phyloP scores from a whole-genome alignment of 208 protist genomes.

The Herpetomonas tarakana region DNA sequence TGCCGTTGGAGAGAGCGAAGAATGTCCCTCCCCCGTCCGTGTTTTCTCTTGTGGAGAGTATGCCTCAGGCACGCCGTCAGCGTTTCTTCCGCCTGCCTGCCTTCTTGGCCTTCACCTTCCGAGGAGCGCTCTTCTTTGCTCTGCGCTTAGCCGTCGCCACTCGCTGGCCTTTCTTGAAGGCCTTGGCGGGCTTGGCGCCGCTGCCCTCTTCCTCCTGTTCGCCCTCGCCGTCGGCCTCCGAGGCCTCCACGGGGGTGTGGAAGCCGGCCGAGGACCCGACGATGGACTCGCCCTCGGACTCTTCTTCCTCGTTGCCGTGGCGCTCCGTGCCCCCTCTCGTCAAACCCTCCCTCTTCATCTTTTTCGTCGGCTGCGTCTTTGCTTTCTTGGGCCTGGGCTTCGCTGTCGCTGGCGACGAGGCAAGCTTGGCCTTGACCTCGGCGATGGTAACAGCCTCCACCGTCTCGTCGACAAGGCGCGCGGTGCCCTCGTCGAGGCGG shows the following conservation, averaged over 20 bases:
- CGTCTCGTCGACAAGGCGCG: conserved; percentile 5
- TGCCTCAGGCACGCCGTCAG: too few relatives aligned
- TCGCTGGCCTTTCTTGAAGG: background rate
- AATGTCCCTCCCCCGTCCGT: too few relatives aligned
- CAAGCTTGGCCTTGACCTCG: background rate
- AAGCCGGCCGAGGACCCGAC: background rate
- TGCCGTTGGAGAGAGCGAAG: too few relatives aligned
- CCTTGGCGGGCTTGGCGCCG: conserved; percentile 2
- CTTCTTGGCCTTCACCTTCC: conserved; percentile 3
- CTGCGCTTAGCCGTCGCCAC: background rate
- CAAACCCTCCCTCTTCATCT: too few relatives aligned
- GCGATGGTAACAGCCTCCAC: conserved; percentile 1
- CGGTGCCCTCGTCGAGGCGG: conserved; percentile 5
- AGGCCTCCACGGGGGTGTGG: conserved; percentile 6
- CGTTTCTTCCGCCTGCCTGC: too few relatives aligned
- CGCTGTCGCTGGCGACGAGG: background rate
- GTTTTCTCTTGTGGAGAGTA: too few relatives aligned
- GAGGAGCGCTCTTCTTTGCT: background rate
- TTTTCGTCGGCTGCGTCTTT: too few relatives aligned
- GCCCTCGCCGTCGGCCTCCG: background rate
- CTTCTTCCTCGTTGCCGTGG: background rate
- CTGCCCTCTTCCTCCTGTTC: conserved; percentile 6
- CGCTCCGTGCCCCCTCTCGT: too few relatives aligned
- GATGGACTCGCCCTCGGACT: background rate
- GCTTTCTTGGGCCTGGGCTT: too few relatives aligned